phyloP scores from a whole-genome alignment of 78 protist species.

The Dictyostelium brefeldianum region DNA sequence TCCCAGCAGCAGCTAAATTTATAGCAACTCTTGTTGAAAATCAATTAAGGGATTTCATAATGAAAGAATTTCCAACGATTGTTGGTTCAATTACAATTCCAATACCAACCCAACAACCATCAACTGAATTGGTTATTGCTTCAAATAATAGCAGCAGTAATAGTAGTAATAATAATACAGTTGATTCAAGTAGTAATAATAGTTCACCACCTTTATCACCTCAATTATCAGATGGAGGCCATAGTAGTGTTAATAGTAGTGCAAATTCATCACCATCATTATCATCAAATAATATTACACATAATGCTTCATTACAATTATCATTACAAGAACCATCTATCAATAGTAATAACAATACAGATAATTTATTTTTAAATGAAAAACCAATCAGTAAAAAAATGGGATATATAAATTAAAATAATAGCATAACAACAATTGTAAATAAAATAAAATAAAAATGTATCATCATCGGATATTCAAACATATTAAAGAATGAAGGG shows the following conservation, averaged over 20 bases:
- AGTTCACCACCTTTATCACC: conserved; percentile 11
- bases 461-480: too few relatives aligned
- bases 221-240: neutral
- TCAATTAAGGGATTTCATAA: conserved; percentile 60
- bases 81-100: conserved; percentile 63
- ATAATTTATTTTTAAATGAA: too few relatives aligned
- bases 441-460: too few relatives aligned
- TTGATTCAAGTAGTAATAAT: neutral
- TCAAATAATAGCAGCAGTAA: neutral
- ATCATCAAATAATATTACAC: neutral
- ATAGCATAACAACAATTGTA: too few relatives aligned
- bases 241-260: neutral
- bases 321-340: too few relatives aligned
- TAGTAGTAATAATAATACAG: neutral
- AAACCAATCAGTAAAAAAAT: too few relatives aligned
- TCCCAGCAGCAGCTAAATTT: conserved; percentile 69
- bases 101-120: neutral
- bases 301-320: too few relatives aligned
- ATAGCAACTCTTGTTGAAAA: conserved; percentile 43
- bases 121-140: neutral
- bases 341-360: too few relatives aligned
- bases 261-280: neutral
- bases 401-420: too few relatives aligned
- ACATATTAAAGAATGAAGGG: too few relatives aligned
- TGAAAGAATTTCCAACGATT: conserved; percentile 61